These are phyloP conservation scores for Colletotrichum sp. DNA, from an alignment of 2,329 filamentous ascomycete genomes.

Conservation along the genomic window DNA sequence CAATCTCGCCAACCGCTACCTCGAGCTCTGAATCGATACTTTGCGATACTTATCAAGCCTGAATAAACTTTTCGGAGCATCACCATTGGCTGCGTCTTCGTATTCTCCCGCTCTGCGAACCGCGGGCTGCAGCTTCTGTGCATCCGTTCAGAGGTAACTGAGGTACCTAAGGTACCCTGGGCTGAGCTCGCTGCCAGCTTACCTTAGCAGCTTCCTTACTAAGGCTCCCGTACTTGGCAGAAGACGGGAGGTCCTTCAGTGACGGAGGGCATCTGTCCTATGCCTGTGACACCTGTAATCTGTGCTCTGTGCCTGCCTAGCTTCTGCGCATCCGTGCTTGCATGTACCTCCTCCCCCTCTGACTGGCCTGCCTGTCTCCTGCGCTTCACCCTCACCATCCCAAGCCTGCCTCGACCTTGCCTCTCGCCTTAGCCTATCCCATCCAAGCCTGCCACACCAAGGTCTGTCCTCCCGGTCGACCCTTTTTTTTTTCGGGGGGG, in stretches of 20 bases:
- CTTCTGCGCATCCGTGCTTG: background rate
- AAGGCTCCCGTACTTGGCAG: background rate
- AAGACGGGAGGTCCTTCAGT: background rate
- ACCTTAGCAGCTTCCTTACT: background rate
- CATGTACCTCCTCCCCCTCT: slow-evolving; percentile 3
- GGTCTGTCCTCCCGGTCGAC: slow-evolving; percentile 11
- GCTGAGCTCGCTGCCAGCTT: background rate
- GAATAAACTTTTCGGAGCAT: slow-evolving; percentile 1
- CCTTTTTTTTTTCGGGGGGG: slow-evolving; percentile 13
- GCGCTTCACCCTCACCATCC: background rate
- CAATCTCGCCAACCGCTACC: slow-evolving; percentile 14
- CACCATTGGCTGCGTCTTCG: slow-evolving; percentile 5
- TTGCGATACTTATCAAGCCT: background rate
- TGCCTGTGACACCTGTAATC: background rate
- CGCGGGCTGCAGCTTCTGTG: slow-evolving; percentile 1
- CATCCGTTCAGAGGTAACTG: background rate
- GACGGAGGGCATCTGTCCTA: background rate
- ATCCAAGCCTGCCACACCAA: slow-evolving; percentile 15
- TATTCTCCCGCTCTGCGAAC: background rate
- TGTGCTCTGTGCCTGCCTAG: background rate
- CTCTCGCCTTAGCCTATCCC: slow-evolving; percentile 14
- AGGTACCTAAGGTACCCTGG: background rate
- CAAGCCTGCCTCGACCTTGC: slow-evolving; percentile 8
- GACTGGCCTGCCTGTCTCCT: background rate
- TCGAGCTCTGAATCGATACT: background rate